These are phyloP conservation scores for Tolypocladium pustulatum DNA, from an alignment of 2,329 filamentous ascomycete genomes.

Conservation along the genomic window DNA sequence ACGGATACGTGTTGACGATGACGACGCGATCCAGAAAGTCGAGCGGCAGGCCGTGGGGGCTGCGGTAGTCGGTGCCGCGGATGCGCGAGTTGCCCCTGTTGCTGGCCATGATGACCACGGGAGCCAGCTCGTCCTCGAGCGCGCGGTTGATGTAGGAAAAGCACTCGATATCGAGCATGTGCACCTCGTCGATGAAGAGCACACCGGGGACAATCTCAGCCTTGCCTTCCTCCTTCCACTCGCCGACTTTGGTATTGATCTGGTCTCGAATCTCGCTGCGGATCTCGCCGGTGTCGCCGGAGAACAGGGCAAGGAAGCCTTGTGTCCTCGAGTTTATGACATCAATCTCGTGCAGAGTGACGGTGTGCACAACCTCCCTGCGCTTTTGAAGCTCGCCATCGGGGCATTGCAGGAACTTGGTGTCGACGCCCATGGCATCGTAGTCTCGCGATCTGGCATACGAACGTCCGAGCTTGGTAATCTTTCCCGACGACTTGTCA, in stretches of 20 bases:
- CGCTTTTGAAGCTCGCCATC: constrained; percentile 96
- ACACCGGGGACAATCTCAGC: constrained; percentile 96
- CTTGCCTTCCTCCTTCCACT: constrained; percentile 99
- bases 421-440: constrained; percentile 97
- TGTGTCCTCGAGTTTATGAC: constrained; percentile 99
- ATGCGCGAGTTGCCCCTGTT: constrained; percentile 89
- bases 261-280: constrained; percentile 94
- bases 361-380: constrained; percentile 93
- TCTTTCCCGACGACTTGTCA: constrained; percentile 96
- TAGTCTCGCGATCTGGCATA: constrained; percentile 95
- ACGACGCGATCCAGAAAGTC: constrained; percentile 95
- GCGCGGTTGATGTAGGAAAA: constrained; percentile 98
- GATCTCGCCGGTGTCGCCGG: constrained; percentile 95
- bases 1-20: constrained; percentile 88
- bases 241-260: constrained; percentile 97
- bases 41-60: constrained; percentile 85
- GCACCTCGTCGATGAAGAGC: constrained; percentile 96
- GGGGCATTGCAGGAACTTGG: constrained; percentile 94
- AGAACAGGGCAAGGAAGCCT: constrained; percentile 93
- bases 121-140: constrained; percentile 85
- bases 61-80: constrained; percentile 84
- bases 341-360: constrained; percentile 95
- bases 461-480: constrained; percentile 90
- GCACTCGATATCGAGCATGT: constrained; percentile 99
- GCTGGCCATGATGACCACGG: constrained; percentile 98